Evolutionary conservation across 2,329 filamentous ascomycete genomes (phyloP), one percentile per base, ranked within the genome.

Genomic region (Penicillium digitatum): DNA sequence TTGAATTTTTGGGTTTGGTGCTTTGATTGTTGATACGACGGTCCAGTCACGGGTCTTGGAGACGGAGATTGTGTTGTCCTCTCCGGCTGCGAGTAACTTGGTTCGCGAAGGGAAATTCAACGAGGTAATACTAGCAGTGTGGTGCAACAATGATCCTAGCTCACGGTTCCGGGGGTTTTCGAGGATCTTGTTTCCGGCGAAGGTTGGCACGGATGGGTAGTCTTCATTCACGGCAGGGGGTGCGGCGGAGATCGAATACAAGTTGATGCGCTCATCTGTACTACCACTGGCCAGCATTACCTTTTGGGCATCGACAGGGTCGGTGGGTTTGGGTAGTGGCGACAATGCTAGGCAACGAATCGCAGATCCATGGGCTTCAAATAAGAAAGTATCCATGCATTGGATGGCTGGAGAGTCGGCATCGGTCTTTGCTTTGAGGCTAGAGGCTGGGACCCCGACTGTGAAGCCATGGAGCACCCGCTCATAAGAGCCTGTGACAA

Each of bases 401-500:
- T 86, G 80, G 52, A 86, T 79, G 16, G 79, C 69, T 3, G 64
- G 34, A 62, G 39, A 72, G 5, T 64, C 59, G 40, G 58, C 48
- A 50, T 66, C 54, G 49, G 69, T 61, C 47, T 65, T 38, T 53
- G 57, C 46, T 60, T 69, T 61, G 67, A 69, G 58, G 12, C 57
- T 54, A 11, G 59, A 56, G 16, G 67, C 58, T 24, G 81, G 78
- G 49, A 95, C 78, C 2, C 84, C 84, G n/a, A 88, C 91, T 8
- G 88, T 90, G 66, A 96, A 81, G 57, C 94, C 94, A 72, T 99
- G 94, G 20, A 99, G 82, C 47, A 95, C 85, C 61, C 91, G 84
- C 70, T 99, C 94, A 76, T 99, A 99, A 50, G 92, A 96, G 45
- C 94, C 94, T 7, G 90, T 87, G 57, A 97, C 82, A 62, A 99